Percentiles rank a stretch among this genome's conserved stretches.
Evolutionary conservation across 192 early-diverging fungal species (phyloP).

Genomic region (Pecoramyces ruminantium): DNA sequence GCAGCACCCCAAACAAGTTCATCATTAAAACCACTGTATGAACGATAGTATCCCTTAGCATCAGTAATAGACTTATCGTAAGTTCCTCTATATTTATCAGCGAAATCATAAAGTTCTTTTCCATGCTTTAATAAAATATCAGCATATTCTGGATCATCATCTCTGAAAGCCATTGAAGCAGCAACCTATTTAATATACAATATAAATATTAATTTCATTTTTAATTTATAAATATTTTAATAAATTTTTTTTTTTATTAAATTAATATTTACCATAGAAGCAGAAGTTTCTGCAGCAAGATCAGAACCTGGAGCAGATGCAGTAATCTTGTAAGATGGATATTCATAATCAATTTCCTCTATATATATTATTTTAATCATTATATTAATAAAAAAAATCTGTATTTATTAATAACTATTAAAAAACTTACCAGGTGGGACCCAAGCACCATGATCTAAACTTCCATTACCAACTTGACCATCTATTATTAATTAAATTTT

Average conservation of each 20-base stretch:
- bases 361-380: too few species aligned
- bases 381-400: too few species aligned
- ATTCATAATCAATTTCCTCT: slow-evolving; percentile 20
- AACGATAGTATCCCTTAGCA: slow-evolving; percentile 15
- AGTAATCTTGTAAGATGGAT: slow-evolving; percentile 28
- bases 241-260: too few species aligned
- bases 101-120: slow-evolving; percentile 18
- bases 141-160: not conserved
- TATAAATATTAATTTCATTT: too few species aligned
- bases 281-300: slow-evolving; percentile 28
- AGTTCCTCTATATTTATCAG: slow-evolving; percentile 18
- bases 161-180: slow-evolving; percentile 24
- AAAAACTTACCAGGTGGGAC: not conserved
- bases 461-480: slow-evolving; percentile 8
- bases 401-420: too few species aligned
- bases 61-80: slow-evolving; percentile 20
- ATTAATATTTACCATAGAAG: slow-evolving; percentile 15
- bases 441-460: slow-evolving; percentile 16
- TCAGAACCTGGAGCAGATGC: slow-evolving; percentile 29
- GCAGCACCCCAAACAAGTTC: slow-evolving; percentile 35
- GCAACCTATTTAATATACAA: slow-evolving; percentile 4
- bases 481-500: not conserved
- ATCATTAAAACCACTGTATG: slow-evolving; percentile 13
- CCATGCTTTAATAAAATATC: slow-evolving; percentile 17
- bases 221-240: too few species aligned